These are phyloP conservation scores for Epichloe uncinata DNA, from an alignment of 2,329 filamentous ascomycete species.

Conservation along the genomic window DNA sequence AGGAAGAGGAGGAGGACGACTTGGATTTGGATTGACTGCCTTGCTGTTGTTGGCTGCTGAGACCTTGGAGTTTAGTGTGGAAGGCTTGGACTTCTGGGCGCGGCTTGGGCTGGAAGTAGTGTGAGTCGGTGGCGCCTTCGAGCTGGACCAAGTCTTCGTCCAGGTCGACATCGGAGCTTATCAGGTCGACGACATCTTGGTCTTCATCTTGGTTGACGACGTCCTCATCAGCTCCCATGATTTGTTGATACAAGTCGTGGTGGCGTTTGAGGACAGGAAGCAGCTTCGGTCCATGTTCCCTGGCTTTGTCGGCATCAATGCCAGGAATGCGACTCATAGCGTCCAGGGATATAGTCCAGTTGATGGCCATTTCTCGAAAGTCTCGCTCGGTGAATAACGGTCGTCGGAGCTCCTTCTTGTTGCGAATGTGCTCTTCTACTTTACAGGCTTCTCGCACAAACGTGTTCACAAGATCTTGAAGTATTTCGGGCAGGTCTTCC, in stretches of 20 bases:
- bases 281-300: constrained; percentile 46
- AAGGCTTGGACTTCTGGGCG: constrained; percentile 21
- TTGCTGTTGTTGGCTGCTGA: constrained; percentile 13
- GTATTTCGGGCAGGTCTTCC: constrained; percentile 41
- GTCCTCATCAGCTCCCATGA: constrained; percentile 27
- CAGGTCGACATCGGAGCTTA: constrained; percentile 30
- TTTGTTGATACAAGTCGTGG: constrained; percentile 33
- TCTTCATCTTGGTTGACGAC: constrained; percentile 3
- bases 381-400: constrained; percentile 56
- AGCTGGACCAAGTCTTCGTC: constrained; percentile 25
- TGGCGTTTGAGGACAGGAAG: constrained; percentile 41
- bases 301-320: constrained; percentile 50
- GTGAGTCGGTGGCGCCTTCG: constrained; percentile 29
- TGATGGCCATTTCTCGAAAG: constrained; percentile 59
- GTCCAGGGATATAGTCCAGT: constrained; percentile 47
- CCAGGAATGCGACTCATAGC: constrained; percentile 51
- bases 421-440: constrained; percentile 47
- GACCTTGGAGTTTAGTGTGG: constrained; percentile 18
- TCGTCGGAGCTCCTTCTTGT: constrained; percentile 40
- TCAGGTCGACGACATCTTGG: constrained; percentile 40
- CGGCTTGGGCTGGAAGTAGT: constrained; percentile 28
- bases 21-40: constrained; percentile 13
- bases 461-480: constrained; percentile 47
- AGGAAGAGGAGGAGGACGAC: constrained; percentile 13
- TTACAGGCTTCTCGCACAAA: constrained; percentile 52